phyloP scores from a whole-genome alignment of 2,329 filamentous ascomycete species.

The Ramularia endophylla region DNA sequence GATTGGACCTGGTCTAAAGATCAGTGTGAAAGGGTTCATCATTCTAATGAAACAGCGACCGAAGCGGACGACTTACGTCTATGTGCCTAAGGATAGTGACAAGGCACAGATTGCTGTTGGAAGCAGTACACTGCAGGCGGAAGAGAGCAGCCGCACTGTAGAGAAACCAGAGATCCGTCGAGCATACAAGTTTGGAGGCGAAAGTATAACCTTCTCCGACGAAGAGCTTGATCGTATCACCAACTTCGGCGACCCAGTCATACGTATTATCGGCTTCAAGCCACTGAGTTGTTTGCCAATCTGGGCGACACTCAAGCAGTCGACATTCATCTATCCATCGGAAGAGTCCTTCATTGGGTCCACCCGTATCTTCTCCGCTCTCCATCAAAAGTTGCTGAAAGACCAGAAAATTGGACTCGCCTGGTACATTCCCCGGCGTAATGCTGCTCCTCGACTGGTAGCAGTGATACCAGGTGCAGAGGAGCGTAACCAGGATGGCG shows the following conservation, averaged over 20 bases:
- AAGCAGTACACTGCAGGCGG: slow-evolving; percentile 67
- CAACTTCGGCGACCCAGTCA: slow-evolving; percentile 72
- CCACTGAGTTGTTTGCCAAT: slow-evolving; percentile 64
- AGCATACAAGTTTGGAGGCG: slow-evolving; percentile 92
- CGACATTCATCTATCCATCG: slow-evolving; percentile 88
- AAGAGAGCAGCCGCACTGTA: slow-evolving; percentile 69
- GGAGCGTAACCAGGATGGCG: slow-evolving; percentile 57
- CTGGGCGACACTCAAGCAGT: slow-evolving; percentile 82
- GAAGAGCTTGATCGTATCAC: slow-evolving; percentile 76
- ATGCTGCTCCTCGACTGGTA: slow-evolving; percentile 71
- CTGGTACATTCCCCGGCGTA: slow-evolving; percentile 81
- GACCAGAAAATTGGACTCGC: slow-evolving; percentile 77
- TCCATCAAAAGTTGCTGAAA: slow-evolving; percentile 79
- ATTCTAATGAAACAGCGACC: slow-evolving; percentile 78
- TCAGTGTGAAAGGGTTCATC: slow-evolving; percentile 91
- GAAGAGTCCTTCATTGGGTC: slow-evolving; percentile 88
- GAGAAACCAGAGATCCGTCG: slow-evolving; percentile 79
- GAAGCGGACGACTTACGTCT: slow-evolving; percentile 79
- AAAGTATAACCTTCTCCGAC: slow-evolving; percentile 76
- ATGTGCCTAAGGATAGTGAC: slow-evolving; percentile 66
- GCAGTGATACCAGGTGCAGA: slow-evolving; percentile 74
- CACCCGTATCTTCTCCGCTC: slow-evolving; percentile 82
- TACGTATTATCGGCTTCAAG: slow-evolving; percentile 94
- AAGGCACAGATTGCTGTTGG: slow-evolving; percentile 71
- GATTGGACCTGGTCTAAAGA: slow-evolving; percentile 73